phyloP scores from a whole-genome alignment of 345 rosid species.

The Mangifera indica region DNA sequence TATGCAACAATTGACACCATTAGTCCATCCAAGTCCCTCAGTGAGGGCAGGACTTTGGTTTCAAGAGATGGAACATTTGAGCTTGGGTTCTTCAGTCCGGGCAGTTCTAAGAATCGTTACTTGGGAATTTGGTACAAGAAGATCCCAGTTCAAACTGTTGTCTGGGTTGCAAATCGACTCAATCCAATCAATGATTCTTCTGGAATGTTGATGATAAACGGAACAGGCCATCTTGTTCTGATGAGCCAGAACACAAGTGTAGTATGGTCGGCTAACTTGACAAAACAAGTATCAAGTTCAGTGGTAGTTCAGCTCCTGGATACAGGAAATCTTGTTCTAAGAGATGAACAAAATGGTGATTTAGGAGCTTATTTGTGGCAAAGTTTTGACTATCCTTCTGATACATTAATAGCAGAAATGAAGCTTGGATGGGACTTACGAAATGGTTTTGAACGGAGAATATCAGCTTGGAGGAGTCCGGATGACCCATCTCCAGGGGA shows the following conservation, averaged over 20 bases:
- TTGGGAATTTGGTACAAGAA: slow-evolving; percentile 57
- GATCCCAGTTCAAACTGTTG: slow-evolving; percentile 33
- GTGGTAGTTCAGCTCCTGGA: slow-evolving; percentile 36
- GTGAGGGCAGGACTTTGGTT: slow-evolving; percentile 27
- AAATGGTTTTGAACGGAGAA: slow-evolving; percentile 20
- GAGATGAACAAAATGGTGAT: slow-evolving; percentile 15
- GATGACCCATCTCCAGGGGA: slow-evolving; percentile 44
- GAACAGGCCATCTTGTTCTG: slow-evolving; percentile 23
- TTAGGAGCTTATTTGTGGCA: slow-evolving; percentile 34
- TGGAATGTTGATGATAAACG: slow-evolving; percentile 30
- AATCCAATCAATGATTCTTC: slow-evolving; percentile 43
- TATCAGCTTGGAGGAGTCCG: slow-evolving; percentile 36
- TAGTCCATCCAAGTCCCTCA: slow-evolving; percentile 14
- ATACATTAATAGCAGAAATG: slow-evolving; percentile 41
- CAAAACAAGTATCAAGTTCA: slow-evolving; percentile 23
- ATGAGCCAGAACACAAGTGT: slow-evolving; percentile 19
- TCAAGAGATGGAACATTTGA: slow-evolving; percentile 25
- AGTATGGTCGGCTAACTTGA: slow-evolving; percentile 34
- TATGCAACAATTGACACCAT: slow-evolving; percentile 16
- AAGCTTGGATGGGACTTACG: slow-evolving; percentile 38
- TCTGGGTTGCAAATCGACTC: slow-evolving; percentile 56
- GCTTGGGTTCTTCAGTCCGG: slow-evolving; percentile 44
- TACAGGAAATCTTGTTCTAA: slow-evolving; percentile 50
- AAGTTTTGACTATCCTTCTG: slow-evolving; percentile 46
- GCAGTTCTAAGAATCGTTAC: slow-evolving; percentile 35